phyloP scores from a whole-genome alignment of 2,329 filamentous ascomycete species.

The Achaetomium macrosporum region DNA sequence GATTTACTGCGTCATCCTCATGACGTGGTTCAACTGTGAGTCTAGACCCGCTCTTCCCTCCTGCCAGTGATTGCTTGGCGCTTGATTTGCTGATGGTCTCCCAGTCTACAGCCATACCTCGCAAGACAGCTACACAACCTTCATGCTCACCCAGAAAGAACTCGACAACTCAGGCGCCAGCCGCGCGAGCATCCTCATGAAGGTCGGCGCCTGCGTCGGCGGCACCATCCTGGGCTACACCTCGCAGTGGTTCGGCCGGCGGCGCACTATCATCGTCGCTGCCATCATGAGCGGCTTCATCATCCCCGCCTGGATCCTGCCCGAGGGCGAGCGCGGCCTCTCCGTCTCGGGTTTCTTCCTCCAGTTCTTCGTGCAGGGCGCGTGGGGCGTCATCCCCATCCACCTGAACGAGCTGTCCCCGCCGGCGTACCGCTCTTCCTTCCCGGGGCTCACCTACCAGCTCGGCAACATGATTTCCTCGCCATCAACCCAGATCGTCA shows the following conservation, averaged over 20 bases:
- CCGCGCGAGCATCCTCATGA: slow-evolving; percentile 76
- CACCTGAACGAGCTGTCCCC: slow-evolving; percentile 71
- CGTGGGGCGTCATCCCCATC: slow-evolving; percentile 64
- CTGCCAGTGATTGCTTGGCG: too few species aligned
- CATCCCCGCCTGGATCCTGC: slow-evolving; percentile 67
- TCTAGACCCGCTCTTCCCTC: slow-evolving; percentile 24
- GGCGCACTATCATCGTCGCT: slow-evolving; percentile 58
- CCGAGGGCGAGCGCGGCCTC: slow-evolving; percentile 51
- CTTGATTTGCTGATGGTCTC: background rate
- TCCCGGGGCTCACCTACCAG: slow-evolving; percentile 68
- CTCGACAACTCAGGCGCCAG: slow-evolving; percentile 58
- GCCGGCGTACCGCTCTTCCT: slow-evolving; percentile 62
- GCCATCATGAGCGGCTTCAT: slow-evolving; percentile 54
- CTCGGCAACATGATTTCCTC: slow-evolving; percentile 70
- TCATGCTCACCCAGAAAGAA: slow-evolving; percentile 68
- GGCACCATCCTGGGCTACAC: slow-evolving; percentile 68
- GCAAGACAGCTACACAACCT: slow-evolving; percentile 77
- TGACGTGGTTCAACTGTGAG: slow-evolving; percentile 55
- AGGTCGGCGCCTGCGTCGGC: slow-evolving; percentile 68
- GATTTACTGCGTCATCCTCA: slow-evolving; percentile 69
- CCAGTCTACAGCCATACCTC: slow-evolving; percentile 65
- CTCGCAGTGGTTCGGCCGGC: slow-evolving; percentile 69
- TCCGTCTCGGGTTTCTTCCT: slow-evolving; percentile 63
- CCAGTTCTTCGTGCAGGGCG: slow-evolving; percentile 62
- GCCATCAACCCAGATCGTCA: slow-evolving; percentile 70